Conservation (phyloP, 176 grass and related monocot species). For the Raddia distichophylla region DNA sequence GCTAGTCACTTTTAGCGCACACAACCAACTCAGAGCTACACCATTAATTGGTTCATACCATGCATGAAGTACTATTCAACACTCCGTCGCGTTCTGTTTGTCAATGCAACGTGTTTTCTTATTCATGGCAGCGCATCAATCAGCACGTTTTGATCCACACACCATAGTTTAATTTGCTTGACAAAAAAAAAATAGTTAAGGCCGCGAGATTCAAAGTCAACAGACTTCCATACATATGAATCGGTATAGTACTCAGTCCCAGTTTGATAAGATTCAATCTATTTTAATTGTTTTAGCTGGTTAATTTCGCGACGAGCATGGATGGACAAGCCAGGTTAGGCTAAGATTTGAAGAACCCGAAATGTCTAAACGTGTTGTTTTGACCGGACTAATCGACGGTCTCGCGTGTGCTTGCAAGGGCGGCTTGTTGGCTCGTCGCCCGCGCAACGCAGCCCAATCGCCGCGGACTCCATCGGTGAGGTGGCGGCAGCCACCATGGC, state of each 20-base stretch:
- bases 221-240: no score
- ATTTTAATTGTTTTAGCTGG: neutral
- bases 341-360: neutral
- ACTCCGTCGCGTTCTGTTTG: neutral
- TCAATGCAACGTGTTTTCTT: neutral
- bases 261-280: no score
- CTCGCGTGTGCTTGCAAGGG: no score
- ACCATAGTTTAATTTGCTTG: neutral
- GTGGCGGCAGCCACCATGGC: no score
- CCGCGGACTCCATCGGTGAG: no score
- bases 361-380: neutral
- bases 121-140: neutral
- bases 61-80: neutral
- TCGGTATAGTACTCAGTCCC: no score
- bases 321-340: neutral
- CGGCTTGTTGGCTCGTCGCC: no score
- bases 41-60: neutral
- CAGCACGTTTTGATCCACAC: neutral
- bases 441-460: no score
- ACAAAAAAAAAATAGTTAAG: neutral
- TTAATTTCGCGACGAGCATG: neutral
- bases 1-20: neutral
- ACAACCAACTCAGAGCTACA: neutral
- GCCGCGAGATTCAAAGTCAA: no score
- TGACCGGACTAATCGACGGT: neutral